Evolutionary conservation across 129 eudicot genomes (phyloP), one percentile per base, ranked within the genome.

Genomic region (Apium graveolens): DNA sequence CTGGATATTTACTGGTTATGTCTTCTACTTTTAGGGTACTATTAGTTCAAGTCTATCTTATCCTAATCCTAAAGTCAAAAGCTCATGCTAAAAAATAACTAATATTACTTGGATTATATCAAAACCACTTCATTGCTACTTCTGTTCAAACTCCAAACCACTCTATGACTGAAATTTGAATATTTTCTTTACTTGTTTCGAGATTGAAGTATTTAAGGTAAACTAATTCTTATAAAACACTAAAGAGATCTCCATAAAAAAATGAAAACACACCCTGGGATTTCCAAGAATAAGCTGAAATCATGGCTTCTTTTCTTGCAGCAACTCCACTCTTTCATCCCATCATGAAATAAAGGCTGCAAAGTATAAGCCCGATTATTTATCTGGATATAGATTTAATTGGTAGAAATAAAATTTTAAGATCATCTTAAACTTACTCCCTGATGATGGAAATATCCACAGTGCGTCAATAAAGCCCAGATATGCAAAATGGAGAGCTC

Each of bases 261-360:
- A n/a, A 60, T 11, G 20, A 81, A 37, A 39, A 79, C 82, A 11
- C 89, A 92, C 99, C 99, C 99, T 66, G 99, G 99, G 74, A 95
- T 92, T 84, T 90, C 96, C 39, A 95, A 76, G 83, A 95, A 95
- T 82, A 90, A 88, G 85, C 86, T 92, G 86, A 95, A 95, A 85
- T 95, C 99, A 57, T 95, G 99, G 81, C 99, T 95, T 82, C 87
- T 88, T 84, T 88, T 83, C 90, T 95, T 95, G 97, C 99, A 95
- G 80, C 99, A 95, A 86, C 97, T 92, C 99, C 99, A 95, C 79
- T 95, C 97, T 85, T 95, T 92, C 92, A 89, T 95, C 43, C 99
- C 99, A 85, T 95, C 99, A 74, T 92, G 99, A 86, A 95, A 95
- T 71, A 90, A 14, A 83, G 99, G 99, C 97, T 95, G 92, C 46